Conservation (phyloP, 1,284 basidiomycete species). For the Moniliophthora roreri region DNA sequence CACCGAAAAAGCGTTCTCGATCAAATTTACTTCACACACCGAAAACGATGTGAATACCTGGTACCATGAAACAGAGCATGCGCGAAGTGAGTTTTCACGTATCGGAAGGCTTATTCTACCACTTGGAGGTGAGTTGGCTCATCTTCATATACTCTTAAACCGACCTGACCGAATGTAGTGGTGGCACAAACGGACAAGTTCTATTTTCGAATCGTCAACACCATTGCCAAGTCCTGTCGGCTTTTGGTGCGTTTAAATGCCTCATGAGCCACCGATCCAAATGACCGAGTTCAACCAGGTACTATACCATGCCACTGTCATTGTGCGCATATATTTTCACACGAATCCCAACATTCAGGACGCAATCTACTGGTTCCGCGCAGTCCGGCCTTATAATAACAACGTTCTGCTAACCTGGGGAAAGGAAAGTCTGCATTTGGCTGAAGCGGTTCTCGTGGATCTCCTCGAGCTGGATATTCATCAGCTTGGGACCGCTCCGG, state of each 20-base stretch:
- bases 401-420: constrained; percentile 11
- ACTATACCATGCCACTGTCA: constrained; percentile 12
- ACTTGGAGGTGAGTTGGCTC: constrained; percentile 8
- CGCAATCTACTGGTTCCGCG: constrained; percentile 11
- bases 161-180: constrained; percentile 4
- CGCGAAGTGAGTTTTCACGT: constrained; percentile 7
- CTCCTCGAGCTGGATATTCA: constrained; percentile 10
- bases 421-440: constrained; percentile 10
- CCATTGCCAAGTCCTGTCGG: constrained; percentile 13
- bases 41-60: constrained; percentile 10
- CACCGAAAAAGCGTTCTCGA: constrained; percentile 9
- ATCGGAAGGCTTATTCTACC: constrained; percentile 14
- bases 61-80: constrained; percentile 9
- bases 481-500: constrained; percentile 11
- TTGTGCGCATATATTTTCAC: constrained; percentile 4
- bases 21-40: constrained; percentile 5
- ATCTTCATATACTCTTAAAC: background rate
- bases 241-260: too few relatives aligned
- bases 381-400: constrained; percentile 11
- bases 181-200: constrained; percentile 14
- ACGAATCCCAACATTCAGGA: background rate
- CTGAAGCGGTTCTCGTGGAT: constrained; percentile 10
- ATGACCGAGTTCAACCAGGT: too few relatives aligned
- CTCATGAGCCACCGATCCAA: too few relatives aligned
- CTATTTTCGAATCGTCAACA: constrained; percentile 11